Base-by-base conservation (phyloP, 345 rosid genomes). In the Eucalyptus erythrocorys region DNA sequence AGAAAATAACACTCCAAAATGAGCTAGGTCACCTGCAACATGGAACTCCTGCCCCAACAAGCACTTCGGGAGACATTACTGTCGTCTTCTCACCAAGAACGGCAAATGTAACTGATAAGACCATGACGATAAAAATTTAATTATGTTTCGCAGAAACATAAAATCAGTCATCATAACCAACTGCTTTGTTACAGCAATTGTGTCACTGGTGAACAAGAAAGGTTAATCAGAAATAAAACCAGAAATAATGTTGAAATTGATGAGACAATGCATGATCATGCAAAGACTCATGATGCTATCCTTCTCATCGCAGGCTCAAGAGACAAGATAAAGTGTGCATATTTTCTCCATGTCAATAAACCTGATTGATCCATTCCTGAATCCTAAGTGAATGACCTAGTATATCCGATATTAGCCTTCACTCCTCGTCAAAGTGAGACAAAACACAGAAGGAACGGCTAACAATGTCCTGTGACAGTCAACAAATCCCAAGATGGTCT, bases 61-160 rank as follows among this genome's bases (percentile, higher is more conserved):
- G 96, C 90, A 98, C 98, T 95, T 98, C 99, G 47, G 99, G 99
- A 61, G 99, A 97, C 95, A 98, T 96, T 85, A 98, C 96, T 42
- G 99, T 97, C 47, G 99, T 97, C 94, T 97, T 97, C 95, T 97
- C 97, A 87, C 99, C 99, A 84, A 97, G 99, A 86, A 95, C 92
- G 87, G 94, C 91, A 92, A 96, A 96, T 82, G 98, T 96, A 90
- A 96, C 99, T 97, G 93, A 87, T 48, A 76, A 86, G 47, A 76
- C 84, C 84, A 76, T 6, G 16, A 40, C 27, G 21, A 76, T 6
- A 40, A 40, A 76, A 76, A 40, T 21, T 76, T 76, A 61, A 12
- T 61, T 30, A 61, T 27, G 68, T 61, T 61, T 24, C 32, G 32
- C 11, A 76, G 84, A 42, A 40, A 76, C 26, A 42, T 76, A 76